Base-by-base conservation (phyloP, 2,329 filamentous ascomycete species). In the Biscogniauxia sp. region DNA sequence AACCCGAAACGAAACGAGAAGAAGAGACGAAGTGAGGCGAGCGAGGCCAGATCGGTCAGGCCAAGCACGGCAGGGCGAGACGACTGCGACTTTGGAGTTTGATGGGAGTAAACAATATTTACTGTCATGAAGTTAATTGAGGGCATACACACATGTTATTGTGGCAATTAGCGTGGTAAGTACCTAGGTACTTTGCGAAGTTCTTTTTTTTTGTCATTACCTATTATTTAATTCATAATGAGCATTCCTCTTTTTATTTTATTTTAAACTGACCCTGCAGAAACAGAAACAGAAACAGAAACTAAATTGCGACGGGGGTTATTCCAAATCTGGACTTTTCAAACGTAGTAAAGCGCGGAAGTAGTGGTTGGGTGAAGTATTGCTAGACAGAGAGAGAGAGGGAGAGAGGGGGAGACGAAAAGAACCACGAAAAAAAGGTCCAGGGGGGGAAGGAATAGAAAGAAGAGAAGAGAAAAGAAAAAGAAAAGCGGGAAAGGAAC, bases 1-100 rank as follows among this genome's bases (percentile, higher is more conserved):
- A 66, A 66, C 65, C 61, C 59, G 61, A 62, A 63, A 58, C 64
- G 61, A 65, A 59, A 66, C 64, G 58, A 66, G 56, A 59, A 58
- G 54, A 59, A 54, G 56, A 23, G 32, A 45, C 5, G 37, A 45
- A 45, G 37, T n/a, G 37, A 45, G 37, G 37, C 37, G 37, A 54
- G 37, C 37, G 37, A 54, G 55, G 60, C 64, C 62, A 60, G 62
- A 66, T 63, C 56, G 51, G 61, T 45, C 51, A 54, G 58, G 15
- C 37, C 15, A 45, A 45, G 51, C 52, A 51, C 11, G 41, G 17
- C 41, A 5, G 51, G 32, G 20, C 37, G 19, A 28, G 54, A 17
- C 26, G 45, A 51, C 45, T 49, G n/a, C n/a, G n/a, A n/a, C n/a
- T n/a, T 28, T 41, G 5, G 26, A 28, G 26, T 9, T 41, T 41